A percentile compares a stretch with the other conserved stretches of the same genome.
phyloP scores from a whole-genome alignment of 306 rosid species.

The Senna siamea region DNA sequence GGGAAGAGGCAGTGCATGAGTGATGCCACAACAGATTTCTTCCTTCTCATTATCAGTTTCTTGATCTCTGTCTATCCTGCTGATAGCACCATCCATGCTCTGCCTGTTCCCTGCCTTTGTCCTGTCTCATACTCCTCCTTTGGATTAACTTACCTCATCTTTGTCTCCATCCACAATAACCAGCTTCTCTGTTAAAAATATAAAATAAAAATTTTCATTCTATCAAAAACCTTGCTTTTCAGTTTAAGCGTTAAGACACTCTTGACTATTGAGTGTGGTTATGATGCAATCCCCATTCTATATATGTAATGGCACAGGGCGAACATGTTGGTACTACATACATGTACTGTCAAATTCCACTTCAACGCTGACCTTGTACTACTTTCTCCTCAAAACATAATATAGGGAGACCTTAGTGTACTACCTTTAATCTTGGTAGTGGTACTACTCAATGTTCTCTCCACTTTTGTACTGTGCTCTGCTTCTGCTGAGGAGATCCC shows the following conservation, averaged over 20 bases:
- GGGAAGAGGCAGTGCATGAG: constrained; percentile 99
- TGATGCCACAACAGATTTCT: constrained; percentile 54
- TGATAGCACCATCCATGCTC: constrained; percentile 87
- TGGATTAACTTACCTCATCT: constrained; percentile 22
- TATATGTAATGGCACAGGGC: constrained; percentile 34
- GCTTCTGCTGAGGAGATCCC: neutral
- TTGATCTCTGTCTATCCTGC: constrained; percentile 32
- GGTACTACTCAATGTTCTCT: constrained; percentile 12
- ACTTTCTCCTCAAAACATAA: neutral
- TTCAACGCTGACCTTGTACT: constrained; percentile 38
- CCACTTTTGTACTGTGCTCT: neutral
- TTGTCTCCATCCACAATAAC: constrained; percentile 12
- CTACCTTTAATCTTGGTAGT: constrained; percentile 26
- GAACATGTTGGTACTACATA: constrained; percentile 35
- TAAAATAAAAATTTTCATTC: neutral
- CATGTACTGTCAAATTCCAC: constrained; percentile 38
- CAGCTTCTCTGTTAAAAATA: neutral
- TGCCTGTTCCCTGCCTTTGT: constrained; percentile 67
- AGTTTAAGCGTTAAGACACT: neutral
- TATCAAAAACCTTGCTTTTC: neutral
- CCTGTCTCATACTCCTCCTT: constrained; percentile 17
- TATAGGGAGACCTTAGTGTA: constrained; percentile 23
- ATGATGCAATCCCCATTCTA: constrained; percentile 12
- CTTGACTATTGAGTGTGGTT: neutral
- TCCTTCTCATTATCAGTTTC: neutral